A percentile compares a stretch with the other conserved stretches of the same genome.
Conservation (phyloP, 2,329 filamentous ascomycete species). For the Fusarium coicis region DNA sequence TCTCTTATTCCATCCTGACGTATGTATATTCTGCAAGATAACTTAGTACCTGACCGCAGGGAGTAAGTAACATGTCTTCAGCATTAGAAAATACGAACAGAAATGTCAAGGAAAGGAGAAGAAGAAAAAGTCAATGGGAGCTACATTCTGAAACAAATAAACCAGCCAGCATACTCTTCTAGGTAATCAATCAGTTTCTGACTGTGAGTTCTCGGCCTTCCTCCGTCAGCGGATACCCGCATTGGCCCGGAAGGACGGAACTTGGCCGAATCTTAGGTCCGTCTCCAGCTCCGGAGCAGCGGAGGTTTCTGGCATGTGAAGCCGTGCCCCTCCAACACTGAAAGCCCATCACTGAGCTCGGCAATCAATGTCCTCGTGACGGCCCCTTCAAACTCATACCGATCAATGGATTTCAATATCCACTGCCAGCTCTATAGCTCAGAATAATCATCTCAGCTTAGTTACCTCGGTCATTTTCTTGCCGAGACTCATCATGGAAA, state of each 20-base stretch:
- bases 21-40: not conserved
- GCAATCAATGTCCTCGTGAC: constrained; percentile 17
- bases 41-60: too few relatives aligned
- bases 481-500: constrained; percentile 12
- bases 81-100: not conserved
- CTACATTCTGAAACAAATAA: not conserved
- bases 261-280: constrained; percentile 40
- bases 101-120: not conserved
- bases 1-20: not conserved
- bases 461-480: constrained; percentile 36
- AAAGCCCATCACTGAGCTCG: not conserved
- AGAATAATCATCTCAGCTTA: constrained; percentile 16
- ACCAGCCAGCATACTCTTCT: not conserved
- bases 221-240: constrained; percentile 33
- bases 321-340: constrained; percentile 5
- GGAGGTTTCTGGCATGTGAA: constrained; percentile 49
- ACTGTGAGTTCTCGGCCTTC: constrained; percentile 36
- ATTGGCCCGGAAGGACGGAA: constrained; percentile 38
- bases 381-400: not conserved
- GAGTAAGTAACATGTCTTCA: not conserved
- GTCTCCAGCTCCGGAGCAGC: constrained; percentile 42
- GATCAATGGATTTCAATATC: constrained; percentile 17
- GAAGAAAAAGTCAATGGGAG: not conserved
- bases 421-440: not conserved
- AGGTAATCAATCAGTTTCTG: not conserved